Conservation (phyloP, 768 basidiomycete genomes). For the Amylocystis lapponica region DNA sequence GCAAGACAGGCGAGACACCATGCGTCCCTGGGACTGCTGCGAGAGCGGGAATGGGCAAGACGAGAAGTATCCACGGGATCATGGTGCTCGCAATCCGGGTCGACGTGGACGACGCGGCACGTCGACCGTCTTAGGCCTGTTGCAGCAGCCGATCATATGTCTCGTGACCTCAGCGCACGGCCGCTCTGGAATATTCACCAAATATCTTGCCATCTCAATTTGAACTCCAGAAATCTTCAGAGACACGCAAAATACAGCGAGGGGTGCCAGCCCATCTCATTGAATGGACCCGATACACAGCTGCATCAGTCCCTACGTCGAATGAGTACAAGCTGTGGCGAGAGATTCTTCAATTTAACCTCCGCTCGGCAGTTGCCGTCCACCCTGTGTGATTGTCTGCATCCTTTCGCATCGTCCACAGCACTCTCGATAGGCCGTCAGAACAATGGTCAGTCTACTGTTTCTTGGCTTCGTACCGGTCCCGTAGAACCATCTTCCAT, state of each 20-base stretch:
- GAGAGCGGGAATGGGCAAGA: constrained; percentile 17
- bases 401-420: constrained; percentile 7
- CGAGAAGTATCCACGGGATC: constrained; percentile 21
- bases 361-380: constrained; percentile 6
- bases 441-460: constrained; percentile 26
- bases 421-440: constrained; percentile 23
- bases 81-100: constrained; percentile 15
- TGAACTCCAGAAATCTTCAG: no score
- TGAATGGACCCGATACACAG: no score
- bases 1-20: constrained; percentile 52
- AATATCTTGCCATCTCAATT: no score
- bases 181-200: no score
- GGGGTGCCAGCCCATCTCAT: no score
- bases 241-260: not conserved
- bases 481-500: no score
- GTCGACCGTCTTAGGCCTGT: no score
- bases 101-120: constrained; percentile 7
- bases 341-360: not conserved
- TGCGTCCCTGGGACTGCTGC: constrained; percentile 39
- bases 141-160: no score
- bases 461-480: no score
- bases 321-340: no score
- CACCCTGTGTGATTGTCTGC: not conserved
- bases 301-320: no score
- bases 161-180: no score